phyloP scores from a whole-genome alignment of 148 eudicot species.

The Spergularia marina region DNA sequence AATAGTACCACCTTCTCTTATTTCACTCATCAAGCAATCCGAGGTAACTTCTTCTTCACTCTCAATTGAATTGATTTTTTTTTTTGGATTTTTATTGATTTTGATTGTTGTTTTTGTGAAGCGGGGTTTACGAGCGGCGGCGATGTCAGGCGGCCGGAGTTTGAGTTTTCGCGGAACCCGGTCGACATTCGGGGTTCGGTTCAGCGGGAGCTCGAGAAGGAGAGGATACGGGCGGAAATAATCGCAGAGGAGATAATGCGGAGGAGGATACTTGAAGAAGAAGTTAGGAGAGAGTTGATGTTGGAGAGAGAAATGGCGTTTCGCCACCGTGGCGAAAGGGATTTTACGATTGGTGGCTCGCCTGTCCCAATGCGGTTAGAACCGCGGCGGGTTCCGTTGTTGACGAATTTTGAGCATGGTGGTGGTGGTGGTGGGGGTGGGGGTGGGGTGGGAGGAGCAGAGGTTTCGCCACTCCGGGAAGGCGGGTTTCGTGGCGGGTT shows the following conservation, averaged over 20 bases:
- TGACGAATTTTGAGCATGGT: constrained; percentile 16
- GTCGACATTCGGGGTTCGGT: constrained; percentile 4
- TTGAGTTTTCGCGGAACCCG: background rate
- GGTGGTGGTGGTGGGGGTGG: constrained; percentile 26
- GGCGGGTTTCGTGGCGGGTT: constrained; percentile 14
- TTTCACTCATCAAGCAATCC: constrained; percentile 27
- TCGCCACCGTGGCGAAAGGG: constrained; percentile 14
- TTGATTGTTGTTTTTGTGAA: background rate
- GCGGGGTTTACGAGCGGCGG: constrained; percentile 9
- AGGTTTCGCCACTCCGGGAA: constrained; percentile 16
- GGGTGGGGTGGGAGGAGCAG: constrained; percentile 23
- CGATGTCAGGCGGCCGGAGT: background rate
- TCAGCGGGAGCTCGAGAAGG: constrained; percentile 56
- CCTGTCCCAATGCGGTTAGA: constrained; percentile 16
- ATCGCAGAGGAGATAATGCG: constrained; percentile 44
- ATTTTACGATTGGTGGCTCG: background rate
- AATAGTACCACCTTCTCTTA: constrained; percentile 14
- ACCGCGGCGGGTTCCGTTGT: constrained; percentile 25
- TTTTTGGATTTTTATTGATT: background rate
- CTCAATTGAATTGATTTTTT: no score
- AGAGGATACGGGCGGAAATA: constrained; percentile 52
- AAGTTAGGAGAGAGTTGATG: constrained; percentile 64
- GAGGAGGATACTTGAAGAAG: constrained; percentile 50
- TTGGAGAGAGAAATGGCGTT: constrained; percentile 48
- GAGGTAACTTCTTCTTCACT: constrained; percentile 8